Evolutionary conservation across 306 rosid species (phyloP).

Genomic region (Cucumis hystrix): DNA sequence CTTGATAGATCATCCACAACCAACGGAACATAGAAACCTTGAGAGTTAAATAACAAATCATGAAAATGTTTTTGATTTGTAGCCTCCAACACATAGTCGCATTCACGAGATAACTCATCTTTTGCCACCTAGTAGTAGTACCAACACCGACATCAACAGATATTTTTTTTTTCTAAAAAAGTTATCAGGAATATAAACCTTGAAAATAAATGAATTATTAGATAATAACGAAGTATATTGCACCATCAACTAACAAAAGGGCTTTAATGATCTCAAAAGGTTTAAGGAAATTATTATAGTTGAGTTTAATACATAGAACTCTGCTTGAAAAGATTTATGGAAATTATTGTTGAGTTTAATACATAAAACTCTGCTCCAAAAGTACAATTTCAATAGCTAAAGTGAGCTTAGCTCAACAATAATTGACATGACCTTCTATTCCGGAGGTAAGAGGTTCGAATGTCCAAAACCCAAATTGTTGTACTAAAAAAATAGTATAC

Average conservation of each 20-base stretch:
- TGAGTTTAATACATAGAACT: neutral
- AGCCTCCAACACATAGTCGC: constrained; percentile 86
- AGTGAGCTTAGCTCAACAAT: too few species aligned
- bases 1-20: constrained; percentile 72
- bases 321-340: neutral
- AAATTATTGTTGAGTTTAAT: neutral
- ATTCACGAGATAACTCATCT: constrained; percentile 83
- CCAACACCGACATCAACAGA: neutral
- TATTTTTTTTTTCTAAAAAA: neutral
- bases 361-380: neutral
- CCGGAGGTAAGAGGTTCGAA: too few species aligned
- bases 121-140: constrained; percentile 56
- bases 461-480: too few species aligned
- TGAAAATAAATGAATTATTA: neutral
- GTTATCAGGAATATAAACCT: neutral
- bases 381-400: too few species aligned
- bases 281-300: neutral
- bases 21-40: constrained; percentile 72
- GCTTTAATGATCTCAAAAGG: neutral
- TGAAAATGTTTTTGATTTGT: constrained; percentile 67
- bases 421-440: too few species aligned
- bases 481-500: too few species aligned
- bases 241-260: neutral
- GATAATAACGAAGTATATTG: neutral
- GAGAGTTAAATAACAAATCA: constrained; percentile 35